These are phyloP conservation scores for Wickerhamomyces pijperi DNA, from an alignment of 805 yeast genomes.

Conservation along the genomic window DNA sequence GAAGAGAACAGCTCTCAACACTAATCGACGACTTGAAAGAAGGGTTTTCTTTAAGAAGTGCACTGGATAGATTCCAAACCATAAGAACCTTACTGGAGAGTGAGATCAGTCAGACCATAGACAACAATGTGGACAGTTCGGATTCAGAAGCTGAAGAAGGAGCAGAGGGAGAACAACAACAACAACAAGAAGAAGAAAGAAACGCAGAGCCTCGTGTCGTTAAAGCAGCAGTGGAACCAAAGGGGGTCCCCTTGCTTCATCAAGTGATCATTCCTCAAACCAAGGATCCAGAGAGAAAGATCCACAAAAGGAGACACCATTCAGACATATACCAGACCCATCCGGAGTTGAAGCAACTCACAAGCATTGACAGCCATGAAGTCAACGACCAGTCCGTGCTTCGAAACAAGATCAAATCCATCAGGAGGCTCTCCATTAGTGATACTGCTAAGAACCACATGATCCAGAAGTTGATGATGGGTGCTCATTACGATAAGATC, in stretches of 20 bases:
- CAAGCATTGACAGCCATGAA: slow-evolving; percentile 10
- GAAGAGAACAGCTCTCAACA: slow-evolving; percentile 21
- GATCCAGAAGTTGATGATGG: slow-evolving; percentile 60
- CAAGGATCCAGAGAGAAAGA: slow-evolving; percentile 16
- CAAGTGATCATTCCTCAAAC: slow-evolving; percentile 42
- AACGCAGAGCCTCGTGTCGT: slow-evolving; percentile 49
- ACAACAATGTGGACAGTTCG: slow-evolving; percentile 18
- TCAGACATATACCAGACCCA: neutral
- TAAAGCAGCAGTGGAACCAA: slow-evolving; percentile 33
- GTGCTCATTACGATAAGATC: slow-evolving; percentile 44
- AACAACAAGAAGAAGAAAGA: too few relatives aligned
- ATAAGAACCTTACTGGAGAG: slow-evolving; percentile 20
- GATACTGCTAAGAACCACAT: slow-evolving; percentile 21
- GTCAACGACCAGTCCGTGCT: slow-evolving; percentile 21
- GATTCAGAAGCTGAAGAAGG: slow-evolving; percentile 29
- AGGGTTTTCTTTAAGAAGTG: slow-evolving; percentile 39
- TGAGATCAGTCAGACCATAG: slow-evolving; percentile 20
- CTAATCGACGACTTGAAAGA: slow-evolving; percentile 25
- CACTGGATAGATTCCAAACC: slow-evolving; percentile 39
- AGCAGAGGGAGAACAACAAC: slow-evolving; percentile 13
- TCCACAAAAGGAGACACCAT: slow-evolving; percentile 2
- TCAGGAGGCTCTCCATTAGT: slow-evolving; percentile 11
- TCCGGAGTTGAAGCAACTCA: slow-evolving; percentile 9
- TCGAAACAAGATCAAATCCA: slow-evolving; percentile 37
- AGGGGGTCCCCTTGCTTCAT: slow-evolving; percentile 35